Percentiles rank a stretch among this genome's conserved stretches.
Conservation (phyloP, 1,284 basidiomycete species). For the Rhodofomes roseus region DNA sequence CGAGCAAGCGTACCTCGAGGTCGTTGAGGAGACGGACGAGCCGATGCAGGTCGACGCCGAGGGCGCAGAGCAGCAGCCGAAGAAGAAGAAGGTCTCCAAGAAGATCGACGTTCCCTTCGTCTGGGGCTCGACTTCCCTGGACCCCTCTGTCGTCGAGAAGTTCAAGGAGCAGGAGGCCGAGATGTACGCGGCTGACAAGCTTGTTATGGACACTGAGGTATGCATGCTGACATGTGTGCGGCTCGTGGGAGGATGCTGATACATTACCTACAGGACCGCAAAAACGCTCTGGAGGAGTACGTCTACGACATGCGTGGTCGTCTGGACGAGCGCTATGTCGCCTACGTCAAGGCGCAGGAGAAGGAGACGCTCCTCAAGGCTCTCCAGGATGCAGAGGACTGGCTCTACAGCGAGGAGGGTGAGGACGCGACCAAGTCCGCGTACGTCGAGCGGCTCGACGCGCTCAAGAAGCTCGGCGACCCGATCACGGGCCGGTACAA, state of each 20-base stretch:
- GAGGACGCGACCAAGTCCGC: slow-evolving; percentile 92
- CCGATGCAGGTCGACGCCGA: slow-evolving; percentile 69
- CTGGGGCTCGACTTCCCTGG: slow-evolving; percentile 59
- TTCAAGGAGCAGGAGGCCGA: slow-evolving; percentile 78
- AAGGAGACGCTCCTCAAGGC: slow-evolving; percentile 71
- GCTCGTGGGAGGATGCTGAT: no score
- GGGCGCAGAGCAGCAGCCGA: slow-evolving; percentile 47
- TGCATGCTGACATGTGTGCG: no score
- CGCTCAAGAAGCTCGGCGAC: slow-evolving; percentile 79
- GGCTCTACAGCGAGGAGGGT: slow-evolving; percentile 94
- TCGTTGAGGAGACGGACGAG: slow-evolving; percentile 69
- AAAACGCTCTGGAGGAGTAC: slow-evolving; percentile 97
- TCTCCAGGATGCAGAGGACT: slow-evolving; percentile 82
- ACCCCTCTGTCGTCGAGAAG: slow-evolving; percentile 57
- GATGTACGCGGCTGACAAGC: slow-evolving; percentile 89
- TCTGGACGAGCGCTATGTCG: slow-evolving; percentile 81
- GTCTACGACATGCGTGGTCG: slow-evolving; percentile 92
- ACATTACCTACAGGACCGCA: slow-evolving; percentile 65
- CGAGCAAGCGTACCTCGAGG: slow-evolving; percentile 79
- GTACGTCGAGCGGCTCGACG: slow-evolving; percentile 65
- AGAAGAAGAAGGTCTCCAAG: slow-evolving; percentile 79
- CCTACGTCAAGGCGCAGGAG: slow-evolving; percentile 71
- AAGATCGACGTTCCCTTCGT: slow-evolving; percentile 81
- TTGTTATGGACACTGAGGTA: slow-evolving; percentile 94
- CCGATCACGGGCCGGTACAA: slow-evolving; percentile 78